Base-by-base conservation (phyloP, 441 rosid species). In the Jatropha multifida region DNA sequence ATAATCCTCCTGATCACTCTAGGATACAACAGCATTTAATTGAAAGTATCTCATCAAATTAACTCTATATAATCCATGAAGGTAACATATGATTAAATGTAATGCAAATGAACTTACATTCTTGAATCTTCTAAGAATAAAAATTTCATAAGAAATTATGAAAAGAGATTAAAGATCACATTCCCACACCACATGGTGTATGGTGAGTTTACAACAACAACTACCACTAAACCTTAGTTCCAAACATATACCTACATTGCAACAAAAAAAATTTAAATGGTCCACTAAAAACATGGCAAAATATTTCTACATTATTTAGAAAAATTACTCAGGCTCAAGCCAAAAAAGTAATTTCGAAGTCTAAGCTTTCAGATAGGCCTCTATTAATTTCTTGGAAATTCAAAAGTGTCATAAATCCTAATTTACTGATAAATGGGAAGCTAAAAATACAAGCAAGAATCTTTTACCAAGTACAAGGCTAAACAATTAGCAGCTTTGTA, bases 331-430 rank as follows among this genome's bases (percentile, higher is more conserved):
- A 37, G 12, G 38, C 67, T 63, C 9, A 17, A 63, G 67, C 67
- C 42, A 38, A 37, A 60, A 63, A 3, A 13, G 14, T 63, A 37
- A 63, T 32, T 63, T 38, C 23, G 7, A 63, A 63, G 20, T 37
- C 12, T 37, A 63, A 63, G 44, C 23, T 63, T 37, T 38, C 67
- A 15, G 2, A 15, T 38, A 17, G 67, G 13, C 61, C 27, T 20
- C 46, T 61, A 32, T 63, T 63, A 63, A 15, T 63, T 60, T 38
- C 44, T 63, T 63, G 20, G 67, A 63, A 63, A 63, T 37, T 32
- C 67, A 63, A 63, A 63, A 6, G 9, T 63, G n/a, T 38, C 20
- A 5, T 11, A 63, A 17, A 7, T 13, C 37, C 40, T 63, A 38
- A 37, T 63, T 63, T 38, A 5, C 44, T 63, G 15, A 62, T 4